A percentile compares a stretch with the other conserved stretches of the same genome.
phyloP scores from a whole-genome alignment of 495 filamentous ascomycete species.

The Lepraria neglecta region DNA sequence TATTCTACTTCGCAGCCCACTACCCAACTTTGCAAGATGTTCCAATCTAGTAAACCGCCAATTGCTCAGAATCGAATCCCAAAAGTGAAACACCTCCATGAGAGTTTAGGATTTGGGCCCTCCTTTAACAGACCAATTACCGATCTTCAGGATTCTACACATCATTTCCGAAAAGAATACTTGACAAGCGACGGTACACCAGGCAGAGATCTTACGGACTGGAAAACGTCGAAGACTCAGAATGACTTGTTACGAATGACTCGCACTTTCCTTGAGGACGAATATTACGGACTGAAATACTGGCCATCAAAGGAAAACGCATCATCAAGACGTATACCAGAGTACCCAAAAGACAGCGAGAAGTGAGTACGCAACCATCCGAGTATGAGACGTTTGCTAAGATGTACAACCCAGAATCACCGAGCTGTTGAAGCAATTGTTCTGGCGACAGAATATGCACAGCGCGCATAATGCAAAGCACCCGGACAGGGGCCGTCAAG shows the following conservation, averaged over 20 bases:
- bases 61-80: not conserved
- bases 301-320: not conserved
- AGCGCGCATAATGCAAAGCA: conserved; percentile 9
- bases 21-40: not conserved
- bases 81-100: not conserved
- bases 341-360: conserved; percentile 1
- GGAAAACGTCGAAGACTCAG: conserved; percentile 1
- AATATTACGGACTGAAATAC: conserved; percentile 2
- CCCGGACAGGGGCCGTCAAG: not conserved
- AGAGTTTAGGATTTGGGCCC: not conserved
- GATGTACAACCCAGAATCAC: not conserved
- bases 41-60: not conserved
- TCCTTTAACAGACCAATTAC: not conserved
- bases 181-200: not conserved
- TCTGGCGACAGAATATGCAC: conserved; percentile 2
- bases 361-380: not conserved
- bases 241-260: conserved; percentile 6
- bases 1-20: not conserved
- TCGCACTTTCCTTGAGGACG: not conserved
- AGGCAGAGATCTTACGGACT: not conserved
- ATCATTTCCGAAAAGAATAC: not conserved
- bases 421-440: conserved; percentile 7
- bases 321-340: not conserved
- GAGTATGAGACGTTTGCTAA: not conserved
- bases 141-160: not conserved